Percentiles rank a stretch among this genome's conserved stretches.
Conservation (phyloP, 2,329 filamentous ascomycete genomes). For the Chaetomium globosum region DNA sequence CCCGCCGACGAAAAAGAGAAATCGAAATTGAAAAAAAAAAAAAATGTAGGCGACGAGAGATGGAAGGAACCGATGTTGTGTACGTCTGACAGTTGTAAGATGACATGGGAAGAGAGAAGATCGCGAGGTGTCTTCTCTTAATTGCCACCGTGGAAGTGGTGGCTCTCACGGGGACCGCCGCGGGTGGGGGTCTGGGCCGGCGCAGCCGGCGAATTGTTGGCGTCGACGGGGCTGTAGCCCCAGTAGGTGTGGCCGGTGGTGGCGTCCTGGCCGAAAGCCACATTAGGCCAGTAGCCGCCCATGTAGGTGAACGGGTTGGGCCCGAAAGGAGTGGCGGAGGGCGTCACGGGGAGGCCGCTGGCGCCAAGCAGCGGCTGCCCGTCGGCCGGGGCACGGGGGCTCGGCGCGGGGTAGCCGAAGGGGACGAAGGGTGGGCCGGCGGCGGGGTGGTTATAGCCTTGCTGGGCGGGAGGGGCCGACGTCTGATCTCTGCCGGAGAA, state of each 20-base stretch:
- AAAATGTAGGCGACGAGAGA: conserved; percentile 9
- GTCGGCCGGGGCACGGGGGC: conserved; percentile 6
- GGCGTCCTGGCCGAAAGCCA: conserved; percentile 23
- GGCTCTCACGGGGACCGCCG: conserved; percentile 2
- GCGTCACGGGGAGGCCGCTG: conserved; percentile 23
- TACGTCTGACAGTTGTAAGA: conserved; percentile 21
- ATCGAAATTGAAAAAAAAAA: neutral
- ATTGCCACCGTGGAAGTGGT: conserved; percentile 6
- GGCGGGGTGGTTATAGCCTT: conserved; percentile 5
- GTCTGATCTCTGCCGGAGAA: conserved; percentile 3
- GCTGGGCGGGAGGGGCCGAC: conserved; percentile 6
- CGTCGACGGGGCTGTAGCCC: conserved; percentile 19
- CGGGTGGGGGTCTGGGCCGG: conserved; percentile 17
- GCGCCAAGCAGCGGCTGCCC: conserved; percentile 9
- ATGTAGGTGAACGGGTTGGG: conserved; percentile 18
- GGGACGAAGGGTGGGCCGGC: conserved; percentile 10
- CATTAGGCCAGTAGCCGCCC: conserved; percentile 25
- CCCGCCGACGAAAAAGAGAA: neutral
- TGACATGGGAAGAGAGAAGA: conserved; percentile 7
- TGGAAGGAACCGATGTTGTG: conserved; percentile 23
- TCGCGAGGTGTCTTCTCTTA: neutral
- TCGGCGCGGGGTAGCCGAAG: conserved; percentile 6
- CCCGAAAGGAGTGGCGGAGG: conserved; percentile 5
- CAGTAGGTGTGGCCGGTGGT: conserved; percentile 22
- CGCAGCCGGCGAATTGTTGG: neutral